phyloP scores from a whole-genome alignment of 441 rosid species.

The Kokia cookei region DNA sequence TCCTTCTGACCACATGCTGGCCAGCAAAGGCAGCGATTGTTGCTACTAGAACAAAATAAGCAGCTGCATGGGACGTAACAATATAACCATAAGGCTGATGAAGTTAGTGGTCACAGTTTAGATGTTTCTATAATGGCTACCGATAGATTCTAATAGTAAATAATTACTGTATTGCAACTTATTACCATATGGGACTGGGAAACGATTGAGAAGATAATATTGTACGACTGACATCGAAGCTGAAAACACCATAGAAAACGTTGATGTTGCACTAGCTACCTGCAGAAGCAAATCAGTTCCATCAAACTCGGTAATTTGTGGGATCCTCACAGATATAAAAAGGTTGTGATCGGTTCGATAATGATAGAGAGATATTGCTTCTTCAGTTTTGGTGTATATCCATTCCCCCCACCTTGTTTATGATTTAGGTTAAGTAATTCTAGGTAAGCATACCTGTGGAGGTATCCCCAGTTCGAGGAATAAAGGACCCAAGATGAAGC shows the following conservation, averaged over 20 bases:
- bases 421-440: not conserved
- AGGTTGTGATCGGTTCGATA: not conserved
- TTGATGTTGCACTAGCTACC: slow-evolving; percentile 51
- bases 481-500: slow-evolving; percentile 46
- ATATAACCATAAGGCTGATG: not conserved
- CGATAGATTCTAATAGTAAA: slow-evolving; percentile 5
- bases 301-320: not conserved
- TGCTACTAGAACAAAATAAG: slow-evolving; percentile 33
- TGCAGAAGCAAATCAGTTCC: slow-evolving; percentile 1
- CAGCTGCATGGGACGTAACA: slow-evolving; percentile 22
- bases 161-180: not conserved
- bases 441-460: slow-evolving; percentile 27
- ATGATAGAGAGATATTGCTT: not conserved
- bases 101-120: not conserved
- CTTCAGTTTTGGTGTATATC: not conserved
- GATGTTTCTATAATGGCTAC: not conserved
- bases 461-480: slow-evolving; percentile 47
- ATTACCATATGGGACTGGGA: slow-evolving; percentile 39
- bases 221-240: slow-evolving; percentile 46
- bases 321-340: not conserved
- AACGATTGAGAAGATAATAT: slow-evolving; percentile 37
- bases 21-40: slow-evolving; percentile 39
- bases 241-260: slow-evolving; percentile 40
- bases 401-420: not conserved
- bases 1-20: slow-evolving; percentile 38